Evolutionary conservation across 2,329 filamentous ascomycete species (phyloP).

Genomic region (Fusarium dimerum): DNA sequence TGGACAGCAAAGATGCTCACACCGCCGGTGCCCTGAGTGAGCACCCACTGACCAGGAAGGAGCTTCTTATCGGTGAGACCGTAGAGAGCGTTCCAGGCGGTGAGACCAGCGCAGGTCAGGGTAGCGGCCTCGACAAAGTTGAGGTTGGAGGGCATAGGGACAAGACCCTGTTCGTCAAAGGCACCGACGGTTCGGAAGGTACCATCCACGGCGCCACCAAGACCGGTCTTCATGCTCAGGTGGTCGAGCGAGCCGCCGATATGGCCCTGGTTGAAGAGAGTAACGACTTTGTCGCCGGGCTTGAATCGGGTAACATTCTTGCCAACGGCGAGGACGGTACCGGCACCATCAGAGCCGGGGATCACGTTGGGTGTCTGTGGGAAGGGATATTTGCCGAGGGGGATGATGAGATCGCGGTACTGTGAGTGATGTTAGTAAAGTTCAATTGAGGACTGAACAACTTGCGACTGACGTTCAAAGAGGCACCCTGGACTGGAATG

Average conservation of each 20-base stretch:
- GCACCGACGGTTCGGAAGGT: constrained; percentile 66
- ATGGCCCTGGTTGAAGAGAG: constrained; percentile 62
- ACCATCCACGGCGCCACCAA: constrained; percentile 70
- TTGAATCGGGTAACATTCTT: constrained; percentile 49
- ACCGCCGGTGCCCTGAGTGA: constrained; percentile 72
- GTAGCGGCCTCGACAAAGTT: constrained; percentile 55
- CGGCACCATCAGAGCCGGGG: constrained; percentile 55
- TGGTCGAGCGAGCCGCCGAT: constrained; percentile 44
- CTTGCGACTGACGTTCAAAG: constrained; percentile 46
- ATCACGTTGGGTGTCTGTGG: constrained; percentile 45
- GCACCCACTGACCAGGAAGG: constrained; percentile 57
- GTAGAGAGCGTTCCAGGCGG: constrained; percentile 67
- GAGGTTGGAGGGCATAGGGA: constrained; percentile 60
- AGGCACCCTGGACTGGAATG: constrained; percentile 46
- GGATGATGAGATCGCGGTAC: constrained; percentile 55
- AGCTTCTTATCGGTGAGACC: constrained; percentile 50
- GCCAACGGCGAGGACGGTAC: constrained; percentile 54
- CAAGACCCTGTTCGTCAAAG: constrained; percentile 69
- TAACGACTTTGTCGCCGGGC: constrained; percentile 56
- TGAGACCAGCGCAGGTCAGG: constrained; percentile 61
- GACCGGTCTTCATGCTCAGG: constrained; percentile 49
- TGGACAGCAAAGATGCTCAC: constrained; percentile 68
- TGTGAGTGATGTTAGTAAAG: constrained; percentile 14
- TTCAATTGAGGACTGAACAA: not conserved
- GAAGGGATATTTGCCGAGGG: constrained; percentile 50